Evolutionary conservation across 352 stramenopile genomes (phyloP), one percentile per base, ranked within the genome.

Genomic region (Phytophthora pini): DNA sequence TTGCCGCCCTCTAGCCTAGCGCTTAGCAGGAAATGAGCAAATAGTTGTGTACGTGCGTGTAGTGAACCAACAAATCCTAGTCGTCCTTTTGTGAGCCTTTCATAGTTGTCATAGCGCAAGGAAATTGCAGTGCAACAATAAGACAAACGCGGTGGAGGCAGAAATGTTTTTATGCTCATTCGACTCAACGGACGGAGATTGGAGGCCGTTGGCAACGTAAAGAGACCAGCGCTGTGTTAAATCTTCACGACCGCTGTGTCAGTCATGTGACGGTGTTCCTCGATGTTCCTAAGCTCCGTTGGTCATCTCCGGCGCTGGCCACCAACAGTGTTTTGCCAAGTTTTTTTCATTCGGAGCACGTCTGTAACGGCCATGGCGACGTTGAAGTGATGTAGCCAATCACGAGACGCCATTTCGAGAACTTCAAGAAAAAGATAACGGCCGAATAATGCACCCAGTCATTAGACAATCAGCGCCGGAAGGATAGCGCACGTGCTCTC

Each of bases 341-440:
- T 15, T 47, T 4, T 3, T 26, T 26, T 26, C 24, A 26, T 7
- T 3, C 15, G 32, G 41, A 36, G 50, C 22, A 66, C 56, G 44
- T 39, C 27, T 69, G 65, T 69, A 73, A 61, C 58, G 46, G 65
- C n/a, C 17, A 34, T 47, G 31, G 17, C 31, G 51, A 62, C 65
- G 58, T 69, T 63, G 55, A 69, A 46, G 44, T 58, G 43, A n/a
- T 52, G 24, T 36, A 44, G n/a, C 66, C 66, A 74, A 70, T 66
- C 10, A 53, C 6, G 44, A 22, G 22, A 0, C 56, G 17, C 26
- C 10, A 27, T 27, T 12, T 45, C 2, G 36, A 51, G 11, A 57
- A 60, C 60, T 70, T 65, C 53, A 62, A 70, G 22, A 8, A 41
- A 24, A 13, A 2, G 5, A 46, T 62, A 72, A 63, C 51, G 27